Base-by-base conservation (phyloP, 1,284 basidiomycete genomes). In the Violaceomyces palustris region DNA sequence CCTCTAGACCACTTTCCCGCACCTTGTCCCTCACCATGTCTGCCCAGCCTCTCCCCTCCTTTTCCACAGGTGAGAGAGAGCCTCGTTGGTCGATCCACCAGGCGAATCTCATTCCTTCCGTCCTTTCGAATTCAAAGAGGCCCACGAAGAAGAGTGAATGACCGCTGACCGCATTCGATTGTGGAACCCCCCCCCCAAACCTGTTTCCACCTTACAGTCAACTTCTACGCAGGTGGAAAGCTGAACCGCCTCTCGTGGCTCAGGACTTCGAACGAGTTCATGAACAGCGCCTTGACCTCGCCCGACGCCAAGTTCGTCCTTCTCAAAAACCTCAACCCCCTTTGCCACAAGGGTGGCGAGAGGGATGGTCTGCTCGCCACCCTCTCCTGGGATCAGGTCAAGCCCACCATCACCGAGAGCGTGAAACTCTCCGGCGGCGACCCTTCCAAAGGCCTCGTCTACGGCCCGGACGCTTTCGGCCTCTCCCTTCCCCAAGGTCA, bases 221-320 rank as follows among this genome's bases (percentile, higher is more conserved):
- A 70, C 44, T 70, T 67, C 27, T 72, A 63, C 34, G 60, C 61
- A 6, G 69, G 69, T 10, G 40, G 39, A 36, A 50, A 53, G 38
- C 60, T 74, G 30, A 66, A 68, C 28, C 63, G 71, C 21, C 61
- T 68, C 15, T 71, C 68, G 5, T 74, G 71, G 71, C 45, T 73
- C 17, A 58, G 73, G 6, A 65, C 63, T 17, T 61, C 63, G 35
- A 39, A 55, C 23, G 50, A 47, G 8, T 76, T 75, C 52, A 57
- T 76, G 42, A 66, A 74, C 33, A 57, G 57, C 3, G 69, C 73
- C 8, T 54, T 73, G 17, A 44, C 43, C 4, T 67, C 64, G 15
- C 42, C 64, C 15, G 45, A 60, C 4, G 61, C 74, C 3, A 51
- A 57, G 7, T 74, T 75, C 38, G 39, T 76, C 30, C 34, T 73